Base-by-base conservation (phyloP, 73 alveolate species). In the Paramecium pentaurelia region DNA sequence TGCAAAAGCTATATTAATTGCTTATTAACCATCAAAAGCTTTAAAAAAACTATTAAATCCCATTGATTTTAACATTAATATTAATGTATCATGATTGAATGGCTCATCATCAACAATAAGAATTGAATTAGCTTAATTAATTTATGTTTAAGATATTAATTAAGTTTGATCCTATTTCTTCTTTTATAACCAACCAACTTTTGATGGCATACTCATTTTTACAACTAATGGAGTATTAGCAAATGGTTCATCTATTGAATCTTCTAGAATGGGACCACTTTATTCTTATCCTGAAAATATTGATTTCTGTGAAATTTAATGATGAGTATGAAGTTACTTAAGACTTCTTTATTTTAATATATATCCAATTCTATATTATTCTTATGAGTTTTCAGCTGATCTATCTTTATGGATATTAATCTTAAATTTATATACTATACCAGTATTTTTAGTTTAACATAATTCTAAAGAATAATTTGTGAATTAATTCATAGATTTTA, bases 101-200 rank as follows among this genome's bases (percentile, higher is more conserved):
- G 91, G 91, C 28, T 80, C 91, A 80, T 80, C 91, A 80, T 80
- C 91, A 45, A 80, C 91, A 27, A 80, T 80, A 10, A 80, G 77
- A 20, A 80, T 47, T 9, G 42, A 40, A 20, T 44, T 27, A 6
- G 30, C 49, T 8, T 40, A 40, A 40, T 40, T 8, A 40, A 40
- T 8, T 40, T 40, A 40, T 8, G 49, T 40, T 40, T 40, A 40
- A 10, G 49, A 40, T 40, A 40, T 7, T 40, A 40, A 40, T 40
- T 40, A 30, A 16, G 38, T 32, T 73, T 73, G 20, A 37, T 37
- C 60, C 18, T 36, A 14, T 8, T 37, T 36, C 40, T 36, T 34
- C 5, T 37, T 73, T 12, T 14, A 12, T 14, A 73, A 18, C 60
- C 47, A 37, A 12, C 40, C 14, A 6, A 5, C 37, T n/a, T 40